A percentile compares a stretch with the other conserved stretches of the same genome.
Evolutionary conservation across 108 stramenopile species (phyloP).

Genomic region (Mediolabrus comicus): DNA sequence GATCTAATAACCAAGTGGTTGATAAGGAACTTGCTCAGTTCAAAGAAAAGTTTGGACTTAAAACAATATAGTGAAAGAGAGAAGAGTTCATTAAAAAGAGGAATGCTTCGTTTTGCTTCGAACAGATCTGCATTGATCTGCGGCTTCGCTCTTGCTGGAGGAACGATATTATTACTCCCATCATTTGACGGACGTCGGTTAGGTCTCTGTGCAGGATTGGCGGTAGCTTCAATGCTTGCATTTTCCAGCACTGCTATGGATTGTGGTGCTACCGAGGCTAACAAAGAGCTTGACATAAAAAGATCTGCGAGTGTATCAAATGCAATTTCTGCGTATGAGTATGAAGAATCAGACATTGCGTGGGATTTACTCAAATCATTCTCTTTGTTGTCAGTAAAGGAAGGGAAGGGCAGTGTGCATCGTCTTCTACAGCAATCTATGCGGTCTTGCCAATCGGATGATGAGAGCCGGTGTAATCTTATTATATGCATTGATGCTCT

Average conservation of each 20-base stretch:
- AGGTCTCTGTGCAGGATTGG: not conserved
- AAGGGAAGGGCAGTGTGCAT: conserved; percentile 64
- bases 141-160: conserved; percentile 8
- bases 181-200: not conserved
- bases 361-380: conserved; percentile 72
- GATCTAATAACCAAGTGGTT: conserved; percentile 61
- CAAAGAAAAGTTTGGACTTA: conserved; percentile 38
- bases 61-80: conserved; percentile 10
- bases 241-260: not conserved
- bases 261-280: not conserved
- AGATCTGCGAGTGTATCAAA: conserved; percentile 2
- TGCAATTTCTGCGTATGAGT: conserved; percentile 41
- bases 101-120: not conserved
- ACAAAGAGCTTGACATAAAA: not conserved
- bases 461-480: conserved; percentile 19
- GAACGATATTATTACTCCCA: conserved; percentile 4
- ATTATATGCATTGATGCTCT: conserved; percentile 51
- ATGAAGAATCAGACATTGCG: conserved; percentile 57
- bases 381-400: conserved; percentile 56
- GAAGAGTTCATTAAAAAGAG: too few relatives aligned
- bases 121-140: not conserved
- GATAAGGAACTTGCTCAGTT: conserved; percentile 44
- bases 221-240: not conserved
- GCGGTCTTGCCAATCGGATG: conserved; percentile 49
- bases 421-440: conserved; percentile 58